Base-by-base conservation (phyloP, 2,329 filamentous ascomycete species). In the Aspergillus terreus region DNA sequence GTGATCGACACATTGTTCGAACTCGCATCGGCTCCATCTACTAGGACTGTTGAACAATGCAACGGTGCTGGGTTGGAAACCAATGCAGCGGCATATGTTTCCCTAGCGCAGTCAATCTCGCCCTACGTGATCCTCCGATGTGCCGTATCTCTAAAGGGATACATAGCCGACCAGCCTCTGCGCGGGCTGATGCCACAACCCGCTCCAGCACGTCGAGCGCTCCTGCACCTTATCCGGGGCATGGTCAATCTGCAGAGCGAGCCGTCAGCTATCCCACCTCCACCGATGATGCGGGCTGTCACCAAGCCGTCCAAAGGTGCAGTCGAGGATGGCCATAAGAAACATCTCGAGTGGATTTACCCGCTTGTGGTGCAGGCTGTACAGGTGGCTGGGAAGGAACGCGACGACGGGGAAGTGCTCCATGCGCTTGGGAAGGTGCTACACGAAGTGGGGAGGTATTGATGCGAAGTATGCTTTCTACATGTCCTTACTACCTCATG, bases 131-230 rank as follows among this genome's bases (percentile, higher is more conserved):
- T 97, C 42, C 76, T 96, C 2, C 85, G 94, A 2, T 84, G 88
- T 11, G 90, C 88, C 0, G 76, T 96, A 14, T 85, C 89, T 0
- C 73, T 97, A n/a, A 85, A 90, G 50, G 79, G 86, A 1, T 97
- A 95, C 66, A 85, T 95, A 43, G 88, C 91, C 4, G 94, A 99
- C 68, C 92, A 96, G 65, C 92, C 92, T 1, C 76, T 99, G 17
- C 81, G 94, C 12, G 92, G 94, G 0, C 82, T 85, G 46, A 94
- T 95, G 84, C 94, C 94, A 4, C 89, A 94, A 67, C 92, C 92
- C 0, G 77, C 90, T 4, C 86, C 84, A 7, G 89, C 96, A 64
- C 82, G 89, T 41, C 85, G 82, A 55, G 94, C 96, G 66, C 74
- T 99, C 10, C 67, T 88, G 4, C 87, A 88, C 63, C 78, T 92